Conservation (phyloP, 352 stramenopile genomes). For the Plasmopara viticola region DNA sequence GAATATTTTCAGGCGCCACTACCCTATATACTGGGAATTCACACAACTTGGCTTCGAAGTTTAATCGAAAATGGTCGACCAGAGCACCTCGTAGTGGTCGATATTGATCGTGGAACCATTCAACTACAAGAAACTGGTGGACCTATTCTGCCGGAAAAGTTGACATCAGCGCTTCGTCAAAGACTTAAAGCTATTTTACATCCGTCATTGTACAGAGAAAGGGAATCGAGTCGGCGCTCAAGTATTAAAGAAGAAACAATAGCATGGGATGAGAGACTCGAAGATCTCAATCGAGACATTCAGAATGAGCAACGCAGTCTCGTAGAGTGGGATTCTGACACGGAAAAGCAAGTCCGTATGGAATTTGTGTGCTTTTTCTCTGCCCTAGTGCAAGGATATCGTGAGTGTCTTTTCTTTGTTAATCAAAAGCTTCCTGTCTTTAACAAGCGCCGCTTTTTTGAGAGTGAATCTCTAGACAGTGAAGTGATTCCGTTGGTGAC, state of each 20-base stretch:
- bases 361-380: conserved; percentile 74
- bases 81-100: conserved; percentile 78
- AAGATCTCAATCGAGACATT: conserved; percentile 4
- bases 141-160: conserved; percentile 47
- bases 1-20: conserved; percentile 82
- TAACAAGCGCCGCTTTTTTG: conserved; percentile 79
- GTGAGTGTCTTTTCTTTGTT: conserved; percentile 82
- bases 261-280: conserved; percentile 1
- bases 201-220: conserved; percentile 25
- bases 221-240: conserved; percentile 6
- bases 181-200: conserved; percentile 54
- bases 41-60: conserved; percentile 58
- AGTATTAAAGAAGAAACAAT: conserved; percentile 3
- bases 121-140: conserved; percentile 45
- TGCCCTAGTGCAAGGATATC: conserved; percentile 66
- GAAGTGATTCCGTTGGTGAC: conserved; percentile 66
- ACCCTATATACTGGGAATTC: conserved; percentile 76
- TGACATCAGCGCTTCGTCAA: conserved; percentile 40
- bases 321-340: conserved; percentile 22
- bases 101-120: conserved; percentile 66
- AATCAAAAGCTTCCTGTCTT: conserved; percentile 84
- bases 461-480: conserved; percentile 44
- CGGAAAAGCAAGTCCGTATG: conserved; percentile 60
- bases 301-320: conserved; percentile 7
- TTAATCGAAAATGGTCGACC: conserved; percentile 63